phyloP scores from a whole-genome alignment of 2,329 filamentous ascomycete species.

The Sordariomycetes sp. region DNA sequence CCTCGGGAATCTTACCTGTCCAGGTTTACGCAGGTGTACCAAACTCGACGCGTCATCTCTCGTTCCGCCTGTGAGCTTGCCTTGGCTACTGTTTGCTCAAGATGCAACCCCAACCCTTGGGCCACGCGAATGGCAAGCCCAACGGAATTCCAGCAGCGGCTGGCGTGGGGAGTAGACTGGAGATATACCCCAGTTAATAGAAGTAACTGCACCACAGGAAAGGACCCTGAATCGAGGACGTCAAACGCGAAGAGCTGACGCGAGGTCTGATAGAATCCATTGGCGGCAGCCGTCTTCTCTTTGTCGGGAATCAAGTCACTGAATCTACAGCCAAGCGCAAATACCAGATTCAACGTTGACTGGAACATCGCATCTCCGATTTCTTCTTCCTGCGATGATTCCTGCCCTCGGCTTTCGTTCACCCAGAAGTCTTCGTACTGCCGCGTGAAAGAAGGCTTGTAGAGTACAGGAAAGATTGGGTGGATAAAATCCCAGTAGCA shows the following conservation, averaged over 20 bases:
- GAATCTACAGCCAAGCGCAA: not conserved
- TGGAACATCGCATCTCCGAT: too few species aligned
- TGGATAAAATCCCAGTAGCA: too few species aligned
- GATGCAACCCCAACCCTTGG: conserved; percentile 30
- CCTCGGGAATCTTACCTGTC: conserved; percentile 18
- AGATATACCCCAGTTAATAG: conserved; percentile 27
- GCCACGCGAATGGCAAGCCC: conserved; percentile 30
- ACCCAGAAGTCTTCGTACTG: too few species aligned
- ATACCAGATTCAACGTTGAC: not conserved
- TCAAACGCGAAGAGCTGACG: conserved; percentile 19
- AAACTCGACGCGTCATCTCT: conserved; percentile 24
- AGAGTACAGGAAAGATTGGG: too few species aligned
- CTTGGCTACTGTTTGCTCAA: conserved; percentile 10
- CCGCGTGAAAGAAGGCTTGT: too few species aligned
- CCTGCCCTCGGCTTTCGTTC: too few species aligned
- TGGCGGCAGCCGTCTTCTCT: conserved; percentile 10
- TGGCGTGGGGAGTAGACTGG: conserved; percentile 29
- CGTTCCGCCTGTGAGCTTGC: conserved; percentile 21
- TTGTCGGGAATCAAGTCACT: too few species aligned
- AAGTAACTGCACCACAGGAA: conserved; percentile 29
- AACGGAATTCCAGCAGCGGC: conserved; percentile 30
- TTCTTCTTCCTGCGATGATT: too few species aligned
- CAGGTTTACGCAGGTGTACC: conserved; percentile 28
- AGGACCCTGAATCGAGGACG: conserved; percentile 22
- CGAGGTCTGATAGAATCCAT: conserved; percentile 21